Evolutionary conservation across 2,329 filamentous ascomycete species (phyloP), one percentile per base, ranked within the genome.

Genomic region (Microdochium paspali): DNA sequence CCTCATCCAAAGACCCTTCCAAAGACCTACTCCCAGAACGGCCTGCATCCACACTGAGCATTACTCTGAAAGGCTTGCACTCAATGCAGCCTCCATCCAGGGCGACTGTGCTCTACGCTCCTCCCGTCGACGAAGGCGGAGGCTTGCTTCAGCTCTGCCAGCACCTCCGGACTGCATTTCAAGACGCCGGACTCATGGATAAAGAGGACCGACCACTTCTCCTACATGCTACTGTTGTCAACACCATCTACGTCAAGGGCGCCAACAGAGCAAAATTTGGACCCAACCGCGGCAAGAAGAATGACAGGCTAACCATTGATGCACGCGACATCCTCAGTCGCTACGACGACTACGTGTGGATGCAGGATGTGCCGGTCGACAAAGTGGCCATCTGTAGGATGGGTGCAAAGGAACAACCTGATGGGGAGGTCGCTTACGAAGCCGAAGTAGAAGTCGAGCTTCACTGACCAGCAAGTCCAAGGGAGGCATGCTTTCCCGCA

Each of bases 141-240:
- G 61, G 71, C 1, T 64, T 90, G 3, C 65, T 71, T 25, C 56
- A 60, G 1, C 84, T 89, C 58, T 83, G 80, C 53, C 64, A 77
- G 53, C 61, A 59, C n/a, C 58, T 89, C 13, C 68, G 73, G 50
- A 58, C 65, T 0, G 53, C 56, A 1, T 89, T 90, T 55, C 66
- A 66, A 18, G 67, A 76, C 2, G 68, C 68, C 0, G 80, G 72
- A 1, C 63, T 86, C 10, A 67, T 90, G 58, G 60, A 71, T 0
- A 66, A 70, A 1, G 82, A 87, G 24, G 66, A 69, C 12, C 69
- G 87, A 47, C 76, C 80, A 6, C 63, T 96, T 51, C 74, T 87
- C 20, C 66, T 96, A 46, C 91, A 96, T 61, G 89, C 87, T 18
- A 96, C 91, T 0, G 69, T 96, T 3, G 67, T 93, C 45, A 95